Evolutionary conservation across 2,329 filamentous ascomycete species (phyloP).

Genomic region (Botrytis deweyae): DNA sequence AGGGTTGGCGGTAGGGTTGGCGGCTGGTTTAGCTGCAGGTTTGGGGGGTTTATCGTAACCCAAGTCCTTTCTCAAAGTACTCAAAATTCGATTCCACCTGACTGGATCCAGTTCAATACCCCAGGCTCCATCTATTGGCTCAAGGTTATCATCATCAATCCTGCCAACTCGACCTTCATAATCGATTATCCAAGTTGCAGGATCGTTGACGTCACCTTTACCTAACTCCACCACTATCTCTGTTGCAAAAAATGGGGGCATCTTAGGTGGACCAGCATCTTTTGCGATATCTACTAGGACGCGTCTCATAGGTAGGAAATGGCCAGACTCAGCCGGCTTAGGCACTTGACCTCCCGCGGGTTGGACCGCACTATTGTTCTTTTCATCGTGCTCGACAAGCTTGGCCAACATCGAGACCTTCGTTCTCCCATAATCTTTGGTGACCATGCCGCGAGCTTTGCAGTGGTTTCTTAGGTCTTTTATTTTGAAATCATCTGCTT

Average conservation of each 20-base stretch:
- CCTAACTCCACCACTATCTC: conserved; percentile 8
- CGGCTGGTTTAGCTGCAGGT: not conserved
- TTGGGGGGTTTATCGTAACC: not conserved
- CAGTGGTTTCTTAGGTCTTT: not conserved
- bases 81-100: not conserved
- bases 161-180: not conserved
- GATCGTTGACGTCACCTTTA: not conserved
- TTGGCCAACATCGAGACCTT: not conserved
- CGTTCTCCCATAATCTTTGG: not conserved
- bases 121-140: not conserved
- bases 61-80: not conserved
- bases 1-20: too few species aligned
- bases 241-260: not conserved
- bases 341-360: fast-evolving
- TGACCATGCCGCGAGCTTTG: not conserved
- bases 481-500: not conserved
- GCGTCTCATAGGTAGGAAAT: not conserved
- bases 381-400: not conserved
- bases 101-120: not conserved
- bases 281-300: not conserved
- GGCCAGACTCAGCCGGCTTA: not conserved
- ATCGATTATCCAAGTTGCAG: not conserved
- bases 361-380: too few species aligned
- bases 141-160: not conserved
- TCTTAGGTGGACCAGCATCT: not conserved